Percentiles rank a stretch among this genome's conserved stretches.
These are phyloP conservation scores for Bryoglossum gracile DNA, from an alignment of 495 filamentous ascomycete species.

Conservation along the genomic window DNA sequence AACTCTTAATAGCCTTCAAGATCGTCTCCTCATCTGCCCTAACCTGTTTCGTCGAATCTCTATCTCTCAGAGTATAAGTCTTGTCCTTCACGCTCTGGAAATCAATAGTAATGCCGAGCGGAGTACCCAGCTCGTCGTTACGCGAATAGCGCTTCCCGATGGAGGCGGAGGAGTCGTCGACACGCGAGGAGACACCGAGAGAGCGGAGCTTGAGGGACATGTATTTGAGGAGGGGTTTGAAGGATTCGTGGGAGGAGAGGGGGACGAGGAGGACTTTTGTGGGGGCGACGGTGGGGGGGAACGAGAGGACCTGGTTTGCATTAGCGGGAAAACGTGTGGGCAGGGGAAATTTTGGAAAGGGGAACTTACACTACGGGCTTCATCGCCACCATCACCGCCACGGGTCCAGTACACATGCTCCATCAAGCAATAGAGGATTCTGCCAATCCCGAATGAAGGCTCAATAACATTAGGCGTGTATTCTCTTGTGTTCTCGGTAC, in stretches of 20 bases:
- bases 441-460: slow-evolving; percentile 64
- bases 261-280: slow-evolving; percentile 74
- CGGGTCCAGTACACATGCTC: slow-evolving; percentile 63
- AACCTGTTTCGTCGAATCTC: slow-evolving; percentile 67
- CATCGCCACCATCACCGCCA: slow-evolving; percentile 55
- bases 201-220: slow-evolving; percentile 53
- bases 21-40: slow-evolving; percentile 56
- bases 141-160: slow-evolving; percentile 71
- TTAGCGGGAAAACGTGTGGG: not conserved
- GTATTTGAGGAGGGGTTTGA: slow-evolving; percentile 47
- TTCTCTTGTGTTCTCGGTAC: slow-evolving; percentile 48
- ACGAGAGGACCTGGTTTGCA: slow-evolving; percentile 56
- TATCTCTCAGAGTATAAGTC: slow-evolving; percentile 64
- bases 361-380: slow-evolving; percentile 56
- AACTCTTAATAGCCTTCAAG: slow-evolving; percentile 50
- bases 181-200: slow-evolving; percentile 52
- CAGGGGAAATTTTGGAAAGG: too few species aligned
- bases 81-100: slow-evolving; percentile 70
- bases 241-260: slow-evolving; percentile 54
- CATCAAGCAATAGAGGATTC: slow-evolving; percentile 57
- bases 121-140: slow-evolving; percentile 68
- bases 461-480: slow-evolving; percentile 66
- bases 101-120: slow-evolving; percentile 63
- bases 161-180: slow-evolving; percentile 60
- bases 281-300: slow-evolving; percentile 64